Evolutionary conservation across 192 early-diverging fungal genomes (phyloP), one percentile per base, ranked within the genome.

Genomic region (Gaertneriomyces semiglobifer): DNA sequence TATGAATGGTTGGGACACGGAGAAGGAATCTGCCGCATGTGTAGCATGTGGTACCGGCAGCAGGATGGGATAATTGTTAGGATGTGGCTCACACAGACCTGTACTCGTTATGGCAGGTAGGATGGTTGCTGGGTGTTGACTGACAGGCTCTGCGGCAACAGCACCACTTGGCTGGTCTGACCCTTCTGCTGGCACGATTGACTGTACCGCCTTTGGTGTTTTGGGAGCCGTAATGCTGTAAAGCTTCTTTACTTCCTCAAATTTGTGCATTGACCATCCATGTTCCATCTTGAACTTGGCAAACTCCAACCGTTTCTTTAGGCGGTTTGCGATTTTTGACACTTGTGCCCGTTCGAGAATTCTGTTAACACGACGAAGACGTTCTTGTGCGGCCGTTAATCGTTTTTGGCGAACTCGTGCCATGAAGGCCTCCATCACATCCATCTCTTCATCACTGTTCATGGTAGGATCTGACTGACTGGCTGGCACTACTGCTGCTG

Each of bases 261-360:
- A 68, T 8, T 56, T 50, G 12, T 68, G 59, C 8, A 60, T 33
- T 6, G 16, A 14, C 57, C 66, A 68, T 38, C 66, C 66, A n/a
- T 56, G 66, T 12, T 33, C 19, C 12, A 68, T 51, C 44, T 68
- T 68, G 66, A 68, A 60, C 25, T n/a, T 60, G 9, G 66, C 66
- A 41, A 52, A 68, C 20, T 68, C 66, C 0, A 68, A 52, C 18
- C 66, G 57, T 40, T 68, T 59, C n/a, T 50, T n/a, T 14, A 68
- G 58, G 38, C 45, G 47, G 42, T 68, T 68, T 14, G 66, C 66
- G 1, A 60, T 48, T 40, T 60, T 59, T 7, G 66, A 68, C 11
- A 68, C 66, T 41, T 68, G 33, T 7, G 66, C 66, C 4, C 66
- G 57, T 10, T 41, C 58, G 11, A 68, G 58, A 41, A 60, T 58